Base-by-base conservation (phyloP, 2,329 filamentous ascomycete genomes). In the Clonostachys rhizophaga region DNA sequence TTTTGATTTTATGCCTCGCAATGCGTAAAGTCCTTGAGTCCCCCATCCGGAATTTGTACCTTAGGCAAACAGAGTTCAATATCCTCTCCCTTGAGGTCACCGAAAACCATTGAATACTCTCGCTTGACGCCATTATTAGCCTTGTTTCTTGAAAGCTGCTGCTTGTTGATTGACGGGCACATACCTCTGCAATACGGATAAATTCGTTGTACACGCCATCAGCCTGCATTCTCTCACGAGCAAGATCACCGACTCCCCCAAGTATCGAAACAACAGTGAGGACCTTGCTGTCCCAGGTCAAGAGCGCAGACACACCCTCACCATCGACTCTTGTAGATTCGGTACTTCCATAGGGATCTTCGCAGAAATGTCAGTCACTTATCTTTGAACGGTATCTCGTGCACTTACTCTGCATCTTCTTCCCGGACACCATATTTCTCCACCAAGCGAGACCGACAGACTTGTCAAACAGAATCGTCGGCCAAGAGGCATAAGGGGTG, bases 261-360 rank as follows among this genome's bases (percentile, higher is more conserved):
- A 71, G 52, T 0, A 71, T 54, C 0, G 68, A 61, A 16, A 63
- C 55, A 1, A 71, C 67, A 0, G 67, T 72, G 10, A 66, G 66
- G 8, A 71, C 55, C 47, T 72, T 72, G 52, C 67, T 70, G 44
- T 71, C 69, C 69, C 69, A 72, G 1, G 66, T 69, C 4, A 71
- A 56, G 6, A 71, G 61, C 2, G 65, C 63, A 2, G 67, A 69
- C 16, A 68, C 62, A 0, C 59, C 57, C 11, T 63, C 58, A 10
- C 69, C 69, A 44, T 72, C 68, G 2, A 67, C 51, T 14, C 65
- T 56, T 6, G 64, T 64, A 2, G 66, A 65, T 51, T 71, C 69
- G 3, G 67, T 70, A 54, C 66, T 70, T 11, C 69, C 69, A 18
- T 67, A 71, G 0, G 61, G 60, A 47, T 67, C 65, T 67, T 42